These are phyloP conservation scores for Lactifluus rugatus DNA, from an alignment of 768 basidiomycete genomes.

Conservation along the genomic window DNA sequence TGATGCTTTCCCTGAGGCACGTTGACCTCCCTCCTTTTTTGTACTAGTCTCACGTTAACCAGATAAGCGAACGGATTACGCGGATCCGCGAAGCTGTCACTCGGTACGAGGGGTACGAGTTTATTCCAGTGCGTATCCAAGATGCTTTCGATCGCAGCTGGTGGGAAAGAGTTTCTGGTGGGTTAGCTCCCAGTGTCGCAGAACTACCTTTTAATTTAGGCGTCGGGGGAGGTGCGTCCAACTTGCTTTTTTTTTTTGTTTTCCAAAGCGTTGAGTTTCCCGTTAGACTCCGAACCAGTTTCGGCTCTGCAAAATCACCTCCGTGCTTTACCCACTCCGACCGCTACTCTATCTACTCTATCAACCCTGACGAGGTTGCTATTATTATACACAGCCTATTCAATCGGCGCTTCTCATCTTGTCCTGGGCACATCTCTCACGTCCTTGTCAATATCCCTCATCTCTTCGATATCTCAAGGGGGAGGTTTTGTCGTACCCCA, in stretches of 20 bases:
- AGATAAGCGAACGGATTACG: slow-evolving; percentile 49
- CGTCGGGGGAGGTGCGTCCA: slow-evolving; percentile 37
- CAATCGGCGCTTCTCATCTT: slow-evolving; percentile 58
- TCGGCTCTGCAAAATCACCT: slow-evolving; percentile 42
- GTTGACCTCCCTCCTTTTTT: slow-evolving; percentile 22
- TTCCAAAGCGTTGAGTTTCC: slow-evolving; percentile 4
- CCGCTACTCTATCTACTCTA: slow-evolving; percentile 52
- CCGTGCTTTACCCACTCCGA: slow-evolving; percentile 61
- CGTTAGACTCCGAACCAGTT: slow-evolving; percentile 20
- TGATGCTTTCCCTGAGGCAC: slow-evolving; percentile 49
- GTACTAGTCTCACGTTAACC: background rate
- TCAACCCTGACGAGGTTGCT: slow-evolving; percentile 56
- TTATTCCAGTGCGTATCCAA: slow-evolving; percentile 57
- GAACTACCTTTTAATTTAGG: slow-evolving; percentile 38
- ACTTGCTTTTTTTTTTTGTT: slow-evolving; percentile 2
- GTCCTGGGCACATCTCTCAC: slow-evolving; percentile 75
- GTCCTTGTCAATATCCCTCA: slow-evolving; percentile 61
- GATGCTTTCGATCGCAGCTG: slow-evolving; percentile 62
- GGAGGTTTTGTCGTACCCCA: slow-evolving; percentile 62
- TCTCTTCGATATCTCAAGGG: slow-evolving; percentile 67
- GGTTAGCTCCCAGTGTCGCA: slow-evolving; percentile 14
- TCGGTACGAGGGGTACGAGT: slow-evolving; percentile 43
- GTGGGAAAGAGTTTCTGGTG: slow-evolving; percentile 46
- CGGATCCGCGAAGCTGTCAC: slow-evolving; percentile 40
- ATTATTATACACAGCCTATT: slow-evolving; percentile 53